Evolutionary conservation across 768 basidiomycete species (phyloP).

Genomic region (Amanita phalloides): DNA sequence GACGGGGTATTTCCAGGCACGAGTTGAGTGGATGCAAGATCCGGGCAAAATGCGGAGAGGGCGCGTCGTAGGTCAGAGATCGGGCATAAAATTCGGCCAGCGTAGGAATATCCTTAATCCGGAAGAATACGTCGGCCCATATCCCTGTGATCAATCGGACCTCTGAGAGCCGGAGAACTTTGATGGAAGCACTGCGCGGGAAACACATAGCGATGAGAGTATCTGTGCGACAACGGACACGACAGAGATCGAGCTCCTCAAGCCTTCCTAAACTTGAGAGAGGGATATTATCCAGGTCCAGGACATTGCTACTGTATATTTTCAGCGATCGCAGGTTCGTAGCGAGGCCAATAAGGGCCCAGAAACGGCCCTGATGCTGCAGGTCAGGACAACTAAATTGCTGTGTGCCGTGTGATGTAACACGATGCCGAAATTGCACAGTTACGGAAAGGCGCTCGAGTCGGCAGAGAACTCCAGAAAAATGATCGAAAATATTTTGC

Average conservation of each 20-base stretch:
- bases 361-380: not conserved
- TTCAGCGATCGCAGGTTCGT: not conserved
- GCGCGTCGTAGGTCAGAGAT: not conserved
- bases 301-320: not conserved
- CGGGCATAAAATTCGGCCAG: not conserved
- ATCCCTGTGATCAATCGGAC: not conserved
- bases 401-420: not conserved
- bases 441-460: constrained; percentile 1
- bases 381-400: not conserved
- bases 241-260: not conserved
- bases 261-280: not conserved
- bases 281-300: not conserved
- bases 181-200: not conserved
- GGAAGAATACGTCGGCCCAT: not conserved
- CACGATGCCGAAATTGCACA: not conserved
- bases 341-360: not conserved
- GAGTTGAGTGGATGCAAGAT: constrained; percentile 1
- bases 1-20: not conserved
- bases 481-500: not conserved
- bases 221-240: not conserved
- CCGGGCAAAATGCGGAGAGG: constrained; percentile 1
- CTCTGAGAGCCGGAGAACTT: not conserved
- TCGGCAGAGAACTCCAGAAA: not conserved
- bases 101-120: not conserved
- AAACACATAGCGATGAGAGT: not conserved